These are phyloP conservation scores for Diplocarpon rosae DNA, from an alignment of 2,329 filamentous ascomycete species.

Conservation along the genomic window DNA sequence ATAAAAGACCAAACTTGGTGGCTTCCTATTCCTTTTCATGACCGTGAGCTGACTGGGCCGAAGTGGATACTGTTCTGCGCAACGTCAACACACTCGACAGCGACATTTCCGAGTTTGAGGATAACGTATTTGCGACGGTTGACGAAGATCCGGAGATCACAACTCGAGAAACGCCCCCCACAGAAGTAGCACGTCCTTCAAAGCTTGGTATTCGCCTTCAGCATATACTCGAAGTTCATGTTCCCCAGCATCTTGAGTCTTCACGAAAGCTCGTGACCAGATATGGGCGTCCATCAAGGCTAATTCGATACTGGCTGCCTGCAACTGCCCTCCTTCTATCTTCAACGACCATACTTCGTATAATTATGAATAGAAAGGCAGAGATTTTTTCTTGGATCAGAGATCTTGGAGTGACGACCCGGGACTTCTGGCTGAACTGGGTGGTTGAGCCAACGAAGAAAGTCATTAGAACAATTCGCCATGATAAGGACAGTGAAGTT, in stretches of 20 bases:
- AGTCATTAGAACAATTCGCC: constrained; percentile 82
- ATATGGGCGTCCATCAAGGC: constrained; percentile 63
- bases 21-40: too few relatives aligned
- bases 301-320: constrained; percentile 86
- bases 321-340: constrained; percentile 61
- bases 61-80: constrained; percentile 66
- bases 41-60: too few relatives aligned
- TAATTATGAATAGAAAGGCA: constrained; percentile 62
- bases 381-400: constrained; percentile 72
- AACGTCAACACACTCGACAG: constrained; percentile 56
- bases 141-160: constrained; percentile 50
- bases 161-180: constrained; percentile 34
- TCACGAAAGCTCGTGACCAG: constrained; percentile 45
- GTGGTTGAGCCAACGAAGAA: constrained; percentile 76
- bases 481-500: constrained; percentile 86
- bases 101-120: constrained; percentile 52
- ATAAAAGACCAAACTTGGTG: too few relatives aligned
- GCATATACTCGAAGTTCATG: constrained; percentile 53
- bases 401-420: constrained; percentile 65
- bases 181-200: constrained; percentile 30
- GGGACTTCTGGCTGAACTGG: constrained; percentile 96
- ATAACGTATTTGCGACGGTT: constrained; percentile 52
- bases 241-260: constrained; percentile 54
- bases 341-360: constrained; percentile 73
- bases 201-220: constrained; percentile 57